phyloP scores from a whole-genome alignment of 352 stramenopile species.

The Pythium dissotocum region DNA sequence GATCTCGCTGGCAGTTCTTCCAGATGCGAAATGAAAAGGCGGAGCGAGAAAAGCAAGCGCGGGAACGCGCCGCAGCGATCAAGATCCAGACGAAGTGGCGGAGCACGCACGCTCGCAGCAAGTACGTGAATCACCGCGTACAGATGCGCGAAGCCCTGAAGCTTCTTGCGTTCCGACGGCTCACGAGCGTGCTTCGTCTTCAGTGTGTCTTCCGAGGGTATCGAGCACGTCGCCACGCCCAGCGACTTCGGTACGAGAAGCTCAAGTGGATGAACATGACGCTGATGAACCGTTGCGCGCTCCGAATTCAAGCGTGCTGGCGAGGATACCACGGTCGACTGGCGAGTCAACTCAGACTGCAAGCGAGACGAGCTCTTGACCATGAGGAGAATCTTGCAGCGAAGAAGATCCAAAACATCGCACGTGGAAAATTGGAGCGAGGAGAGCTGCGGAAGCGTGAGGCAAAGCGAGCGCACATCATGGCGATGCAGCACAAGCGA shows the following conservation, averaged over 20 bases:
- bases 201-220: constrained; percentile 70
- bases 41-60: constrained; percentile 23
- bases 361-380: constrained; percentile 51
- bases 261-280: constrained; percentile 71
- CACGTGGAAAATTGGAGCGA: constrained; percentile 53
- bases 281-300: constrained; percentile 56
- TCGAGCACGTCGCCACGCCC: constrained; percentile 42
- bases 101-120: constrained; percentile 27
- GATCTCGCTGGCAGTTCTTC: constrained; percentile 39
- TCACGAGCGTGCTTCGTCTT: constrained; percentile 56
- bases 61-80: constrained; percentile 40
- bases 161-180: constrained; percentile 39
- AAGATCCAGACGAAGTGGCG: constrained; percentile 60
- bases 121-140: constrained; percentile 37
- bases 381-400: constrained; percentile 59
- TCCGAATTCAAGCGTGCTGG: constrained; percentile 79
- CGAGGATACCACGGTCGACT: constrained; percentile 72
- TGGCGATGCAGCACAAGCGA: constrained; percentile 36
- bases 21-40: constrained; percentile 44
- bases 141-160: constrained; percentile 34
- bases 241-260: constrained; percentile 58
- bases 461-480: constrained; percentile 27
- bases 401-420: constrained; percentile 57
- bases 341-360: constrained; percentile 52
- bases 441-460: constrained; percentile 33